Evolutionary conservation across 441 rosid genomes (phyloP).

Genomic region (Erysimum cheiri): DNA sequence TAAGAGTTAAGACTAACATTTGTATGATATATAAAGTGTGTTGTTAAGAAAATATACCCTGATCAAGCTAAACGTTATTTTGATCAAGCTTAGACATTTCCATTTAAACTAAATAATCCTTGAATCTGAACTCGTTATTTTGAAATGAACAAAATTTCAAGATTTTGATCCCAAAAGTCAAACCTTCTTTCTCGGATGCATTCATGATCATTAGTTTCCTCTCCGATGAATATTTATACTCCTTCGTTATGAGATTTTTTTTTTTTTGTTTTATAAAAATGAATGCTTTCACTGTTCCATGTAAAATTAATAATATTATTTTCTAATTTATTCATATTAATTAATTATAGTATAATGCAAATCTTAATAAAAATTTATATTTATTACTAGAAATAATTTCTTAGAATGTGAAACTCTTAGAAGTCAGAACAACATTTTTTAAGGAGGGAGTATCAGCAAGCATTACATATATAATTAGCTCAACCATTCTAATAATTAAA

Average conservation of each 20-base stretch:
- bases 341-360: not conserved
- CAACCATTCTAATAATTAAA: slow-evolving; percentile 7
- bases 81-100: too few relatives aligned
- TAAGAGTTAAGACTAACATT: not conserved
- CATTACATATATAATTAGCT: not conserved
- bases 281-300: not conserved
- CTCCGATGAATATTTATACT: not conserved
- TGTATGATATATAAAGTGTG: not conserved
- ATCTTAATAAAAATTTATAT: not conserved
- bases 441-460: not conserved
- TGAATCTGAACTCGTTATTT: not conserved
- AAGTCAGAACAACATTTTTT: not conserved
- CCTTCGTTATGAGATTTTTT: not conserved
- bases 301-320: not conserved
- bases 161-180: slow-evolving; percentile 1
- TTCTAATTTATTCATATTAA: not conserved
- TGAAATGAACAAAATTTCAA: slow-evolving; percentile 8
- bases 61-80: not conserved
- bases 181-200: slow-evolving; percentile 3
- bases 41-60: not conserved
- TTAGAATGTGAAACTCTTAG: not conserved
- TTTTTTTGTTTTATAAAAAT: not conserved
- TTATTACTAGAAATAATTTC: too few relatives aligned
- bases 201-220: not conserved
- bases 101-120: not conserved